These are phyloP conservation scores for Saccharomycopsis hybrid DNA, from an alignment of 1,139 yeast genomes.

Conservation along the genomic window DNA sequence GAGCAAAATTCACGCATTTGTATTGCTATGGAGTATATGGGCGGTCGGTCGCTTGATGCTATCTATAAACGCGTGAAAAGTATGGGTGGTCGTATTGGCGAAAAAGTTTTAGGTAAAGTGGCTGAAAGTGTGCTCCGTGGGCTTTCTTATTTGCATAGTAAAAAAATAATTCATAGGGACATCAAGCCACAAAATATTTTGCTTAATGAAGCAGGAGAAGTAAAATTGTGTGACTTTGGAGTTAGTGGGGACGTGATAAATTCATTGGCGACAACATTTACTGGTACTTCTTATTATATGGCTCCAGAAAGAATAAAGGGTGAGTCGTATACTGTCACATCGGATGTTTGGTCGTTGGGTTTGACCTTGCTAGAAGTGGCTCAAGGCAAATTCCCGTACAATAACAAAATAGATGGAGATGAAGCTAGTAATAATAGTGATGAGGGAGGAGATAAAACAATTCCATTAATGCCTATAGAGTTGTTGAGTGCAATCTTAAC, in stretches of 20 bases:
- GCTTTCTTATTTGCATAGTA: constrained; percentile 78
- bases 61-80: constrained; percentile 62
- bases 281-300: constrained; percentile 97
- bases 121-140: constrained; percentile 84
- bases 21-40: constrained; percentile 97
- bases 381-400: constrained; percentile 74
- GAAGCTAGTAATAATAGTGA: constrained; percentile 33
- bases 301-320: constrained; percentile 97
- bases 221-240: constrained; percentile 96
- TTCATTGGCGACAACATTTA: constrained; percentile 90
- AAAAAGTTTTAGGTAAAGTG: constrained; percentile 82
- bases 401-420: too few relatives aligned
- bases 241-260: constrained; percentile 96
- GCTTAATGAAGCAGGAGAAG: constrained; percentile 67
- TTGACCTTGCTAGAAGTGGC: constrained; percentile 89
- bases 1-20: constrained; percentile 71
- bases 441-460: constrained; percentile 33
- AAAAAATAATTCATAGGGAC: constrained; percentile 85
- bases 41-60: constrained; percentile 84
- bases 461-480: constrained; percentile 75
- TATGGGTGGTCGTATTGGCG: constrained; percentile 83
- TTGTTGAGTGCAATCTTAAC: constrained; percentile 73
- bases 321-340: constrained; percentile 87
- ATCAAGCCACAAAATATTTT: constrained; percentile 90
- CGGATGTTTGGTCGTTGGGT: constrained; percentile 96